phyloP scores from a whole-genome alignment of 169 alveolate species.

The Plasmodium gonderi region DNA sequence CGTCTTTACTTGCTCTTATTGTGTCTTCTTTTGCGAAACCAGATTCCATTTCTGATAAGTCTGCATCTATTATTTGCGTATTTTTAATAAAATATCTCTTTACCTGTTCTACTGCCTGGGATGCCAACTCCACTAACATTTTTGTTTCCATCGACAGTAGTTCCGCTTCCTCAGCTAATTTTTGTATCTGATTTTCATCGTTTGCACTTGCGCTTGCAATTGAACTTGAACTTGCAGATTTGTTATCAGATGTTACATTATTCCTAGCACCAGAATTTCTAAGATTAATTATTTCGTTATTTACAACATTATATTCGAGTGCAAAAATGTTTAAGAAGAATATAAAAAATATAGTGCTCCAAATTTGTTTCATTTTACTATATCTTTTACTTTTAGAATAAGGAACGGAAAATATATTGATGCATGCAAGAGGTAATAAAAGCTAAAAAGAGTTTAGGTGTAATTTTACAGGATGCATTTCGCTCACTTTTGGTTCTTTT shows the following conservation, averaged over 20 bases:
- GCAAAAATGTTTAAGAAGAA: neutral
- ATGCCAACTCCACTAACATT: slow-evolving; percentile 1
- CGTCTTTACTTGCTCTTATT: neutral
- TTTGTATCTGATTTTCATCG: neutral
- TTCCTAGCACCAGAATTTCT: neutral
- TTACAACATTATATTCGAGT: neutral
- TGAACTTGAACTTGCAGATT: neutral
- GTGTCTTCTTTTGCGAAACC: neutral
- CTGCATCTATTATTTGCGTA: neutral
- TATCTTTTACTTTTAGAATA: neutral
- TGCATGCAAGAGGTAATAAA: neutral
- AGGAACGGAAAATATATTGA: neutral
- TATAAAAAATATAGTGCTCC: neutral
- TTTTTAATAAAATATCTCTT: neutral
- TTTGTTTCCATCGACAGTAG: neutral
- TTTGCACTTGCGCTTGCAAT: neutral
- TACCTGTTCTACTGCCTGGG: neutral
- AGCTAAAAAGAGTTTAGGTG: neutral
- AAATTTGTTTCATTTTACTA: neutral
- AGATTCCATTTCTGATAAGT: neutral
- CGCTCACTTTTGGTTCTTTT: neutral
- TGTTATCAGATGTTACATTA: neutral
- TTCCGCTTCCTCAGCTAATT: neutral
- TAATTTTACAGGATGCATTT: neutral
- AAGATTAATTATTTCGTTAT: neutral